These are phyloP conservation scores for Salvia rosmarinus DNA, from an alignment of 257 asterid species.

Conservation along the genomic window DNA sequence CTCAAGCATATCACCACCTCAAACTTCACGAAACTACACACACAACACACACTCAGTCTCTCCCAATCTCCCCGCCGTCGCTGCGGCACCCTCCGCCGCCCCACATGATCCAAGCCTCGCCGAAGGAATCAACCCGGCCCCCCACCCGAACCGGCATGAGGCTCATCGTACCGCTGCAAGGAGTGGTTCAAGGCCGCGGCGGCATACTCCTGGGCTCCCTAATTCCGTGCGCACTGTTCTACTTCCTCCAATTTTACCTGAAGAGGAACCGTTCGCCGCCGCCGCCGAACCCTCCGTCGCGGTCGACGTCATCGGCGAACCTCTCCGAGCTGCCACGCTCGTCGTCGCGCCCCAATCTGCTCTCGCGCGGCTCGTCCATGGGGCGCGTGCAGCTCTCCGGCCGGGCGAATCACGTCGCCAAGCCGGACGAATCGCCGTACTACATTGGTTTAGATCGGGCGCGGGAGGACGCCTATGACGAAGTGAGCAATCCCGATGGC, in stretches of 20 bases:
- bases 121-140: conserved; percentile 40
- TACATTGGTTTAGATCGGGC: conserved; percentile 84
- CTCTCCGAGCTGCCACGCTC: conserved; percentile 63
- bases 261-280: conserved; percentile 77
- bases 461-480: conserved; percentile 64
- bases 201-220: conserved; percentile 86
- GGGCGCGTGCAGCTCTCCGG: conserved; percentile 60
- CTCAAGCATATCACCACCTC: conserved; percentile 50
- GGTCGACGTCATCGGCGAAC: conserved; percentile 54
- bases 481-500: conserved; percentile 60
- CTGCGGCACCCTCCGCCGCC: conserved; percentile 36
- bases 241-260: conserved; percentile 80
- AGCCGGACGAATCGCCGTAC: conserved; percentile 78
- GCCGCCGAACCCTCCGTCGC: conserved; percentile 50
- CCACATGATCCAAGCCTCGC: conserved; percentile 39
- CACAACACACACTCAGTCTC: conserved; percentile 21
- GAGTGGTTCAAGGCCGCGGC: conserved; percentile 91
- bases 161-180: conserved; percentile 88
- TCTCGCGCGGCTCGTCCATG: conserved; percentile 55
- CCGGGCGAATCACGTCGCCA: conserved; percentile 58
- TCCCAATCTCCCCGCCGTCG: conserved; percentile 35
- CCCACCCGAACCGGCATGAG: conserved; percentile 70
- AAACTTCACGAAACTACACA: conserved; percentile 36
- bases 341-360: conserved; percentile 70
- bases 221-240: conserved; percentile 85